These are phyloP conservation scores for Sporisorium exsertum DNA, from an alignment of 1,284 basidiomycete genomes.

Conservation along the genomic window DNA sequence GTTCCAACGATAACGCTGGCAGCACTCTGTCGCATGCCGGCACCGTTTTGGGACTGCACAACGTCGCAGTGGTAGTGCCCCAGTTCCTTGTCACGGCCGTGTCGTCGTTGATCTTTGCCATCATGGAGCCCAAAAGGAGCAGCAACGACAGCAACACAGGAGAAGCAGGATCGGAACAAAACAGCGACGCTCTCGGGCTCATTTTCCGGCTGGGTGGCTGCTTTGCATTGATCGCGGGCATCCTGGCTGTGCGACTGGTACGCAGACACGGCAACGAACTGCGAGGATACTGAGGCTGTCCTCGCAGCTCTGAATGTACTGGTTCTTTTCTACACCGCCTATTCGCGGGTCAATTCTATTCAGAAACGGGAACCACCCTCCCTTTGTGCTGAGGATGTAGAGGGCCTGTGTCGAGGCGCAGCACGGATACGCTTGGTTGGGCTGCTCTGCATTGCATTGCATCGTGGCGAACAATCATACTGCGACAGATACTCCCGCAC, in stretches of 20 bases:
- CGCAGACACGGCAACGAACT: constrained; percentile 21
- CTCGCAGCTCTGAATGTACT: too few relatives aligned
- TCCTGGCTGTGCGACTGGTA: constrained; percentile 10
- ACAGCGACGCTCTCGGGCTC: constrained; percentile 15
- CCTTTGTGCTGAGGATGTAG: too few relatives aligned
- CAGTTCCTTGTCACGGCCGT: constrained; percentile 77
- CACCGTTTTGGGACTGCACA: constrained; percentile 90
- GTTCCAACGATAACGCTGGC: neutral
- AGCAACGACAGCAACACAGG: neutral
- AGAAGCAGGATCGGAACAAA: constrained; percentile 4
- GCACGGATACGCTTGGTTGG: neutral
- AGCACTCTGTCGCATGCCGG: constrained; percentile 75
- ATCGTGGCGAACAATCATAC: neutral
- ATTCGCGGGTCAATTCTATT: too few relatives aligned
- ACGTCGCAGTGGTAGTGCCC: constrained; percentile 54
- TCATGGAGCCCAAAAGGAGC: constrained; percentile 31
- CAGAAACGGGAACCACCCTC: too few relatives aligned
- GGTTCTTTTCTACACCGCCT: too few relatives aligned
- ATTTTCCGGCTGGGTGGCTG: constrained; percentile 12
- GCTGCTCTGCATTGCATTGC: neutral
- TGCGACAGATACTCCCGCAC: too few relatives aligned
- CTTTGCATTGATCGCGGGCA: constrained; percentile 11
- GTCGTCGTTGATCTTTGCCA: constrained; percentile 76
- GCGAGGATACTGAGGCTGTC: constrained; percentile 23
- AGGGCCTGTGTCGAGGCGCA: too few relatives aligned